These are phyloP conservation scores for Allium cepa DNA, from an alignment of 106 monocot species.

Conservation along the genomic window DNA sequence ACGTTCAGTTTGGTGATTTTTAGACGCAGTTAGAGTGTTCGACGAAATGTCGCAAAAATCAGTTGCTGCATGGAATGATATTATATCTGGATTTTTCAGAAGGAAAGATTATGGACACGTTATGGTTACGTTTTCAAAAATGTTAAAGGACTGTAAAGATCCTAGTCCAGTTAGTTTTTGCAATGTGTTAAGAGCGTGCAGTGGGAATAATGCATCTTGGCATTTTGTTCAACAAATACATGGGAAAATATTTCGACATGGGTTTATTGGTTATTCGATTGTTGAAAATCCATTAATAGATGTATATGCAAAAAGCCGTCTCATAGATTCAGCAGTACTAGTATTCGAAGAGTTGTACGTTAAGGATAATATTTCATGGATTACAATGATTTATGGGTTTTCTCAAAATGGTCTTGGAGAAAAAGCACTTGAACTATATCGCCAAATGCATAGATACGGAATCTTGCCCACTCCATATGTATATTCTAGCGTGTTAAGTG, in stretches of 20 bases:
- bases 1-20: constrained; percentile 18
- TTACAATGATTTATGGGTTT: constrained; percentile 77
- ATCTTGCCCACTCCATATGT: constrained; percentile 69
- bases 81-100: constrained; percentile 24
- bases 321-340: constrained; percentile 26
- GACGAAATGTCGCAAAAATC: constrained; percentile 34
- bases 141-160: constrained; percentile 19
- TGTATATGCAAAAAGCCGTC: constrained; percentile 50
- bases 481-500: constrained; percentile 63
- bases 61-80: constrained; percentile 32
- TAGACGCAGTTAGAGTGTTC: constrained; percentile 24
- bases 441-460: constrained; percentile 32
- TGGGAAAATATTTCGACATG: constrained; percentile 35
- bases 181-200: constrained; percentile 42
- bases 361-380: constrained; percentile 60
- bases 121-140: constrained; percentile 18
- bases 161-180: constrained; percentile 16
- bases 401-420: constrained; percentile 58
- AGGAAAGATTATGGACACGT: constrained; percentile 17
- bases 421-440: constrained; percentile 52
- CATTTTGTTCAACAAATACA: constrained; percentile 53
- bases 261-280: constrained; percentile 22
- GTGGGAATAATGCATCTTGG: constrained; percentile 14
- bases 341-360: constrained; percentile 49
- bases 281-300: constrained; percentile 77